Base-by-base conservation (phyloP, 1,139 yeast species). In the Zhuliangozyma parablackwelliae region DNA sequence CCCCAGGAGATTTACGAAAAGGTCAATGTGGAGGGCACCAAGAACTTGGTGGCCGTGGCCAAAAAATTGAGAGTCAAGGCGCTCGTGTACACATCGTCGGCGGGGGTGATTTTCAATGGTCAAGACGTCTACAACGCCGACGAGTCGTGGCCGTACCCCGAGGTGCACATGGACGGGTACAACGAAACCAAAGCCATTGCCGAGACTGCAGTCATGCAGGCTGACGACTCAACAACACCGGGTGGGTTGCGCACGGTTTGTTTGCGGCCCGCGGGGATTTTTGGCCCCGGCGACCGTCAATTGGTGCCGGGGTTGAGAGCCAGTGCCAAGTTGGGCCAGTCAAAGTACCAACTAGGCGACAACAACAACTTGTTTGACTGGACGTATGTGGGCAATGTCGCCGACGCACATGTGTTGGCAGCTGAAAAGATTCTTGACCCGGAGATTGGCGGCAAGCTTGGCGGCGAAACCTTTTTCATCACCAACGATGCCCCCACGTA, bases 361-460 rank as follows among this genome's bases (percentile, higher is more conserved):
- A 94, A 94, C 61, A 80, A 85, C 58, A 92, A 92, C 56, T 64
- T 94, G 42, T 94, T 92, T 54, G 99, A 94, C 57, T 89, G 96
- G 84, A 89, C 97, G 0, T 94, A 89, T 53, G 98, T 85, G n/a
- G 97, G 97, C n/a, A 94, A 94, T 59, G 97, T 94, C 20, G 98
- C 98, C 0, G 95, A 89, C 62, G 83, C 97, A 6, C 99, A 94
- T 60, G 89, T 92, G 8, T 68, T 92, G 38, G 98, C 97, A 1
- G 95, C 97, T 2, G 69, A 83, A 50, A 81, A 81, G 59, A 63
- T 90, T 13, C 61, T 88, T 37, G 66, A 72, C 36, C 63, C 75
- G 2, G 41, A 50, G 11, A 45, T 59, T 7, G 65, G 71, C 16
- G 45, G 51, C 2, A 42, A 56, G 28, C 79, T 92, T 24, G 82